Percentiles rank a stretch among this genome's conserved stretches.
Conservation (phyloP, 345 rosid genomes). For the Populus pruinosa region DNA sequence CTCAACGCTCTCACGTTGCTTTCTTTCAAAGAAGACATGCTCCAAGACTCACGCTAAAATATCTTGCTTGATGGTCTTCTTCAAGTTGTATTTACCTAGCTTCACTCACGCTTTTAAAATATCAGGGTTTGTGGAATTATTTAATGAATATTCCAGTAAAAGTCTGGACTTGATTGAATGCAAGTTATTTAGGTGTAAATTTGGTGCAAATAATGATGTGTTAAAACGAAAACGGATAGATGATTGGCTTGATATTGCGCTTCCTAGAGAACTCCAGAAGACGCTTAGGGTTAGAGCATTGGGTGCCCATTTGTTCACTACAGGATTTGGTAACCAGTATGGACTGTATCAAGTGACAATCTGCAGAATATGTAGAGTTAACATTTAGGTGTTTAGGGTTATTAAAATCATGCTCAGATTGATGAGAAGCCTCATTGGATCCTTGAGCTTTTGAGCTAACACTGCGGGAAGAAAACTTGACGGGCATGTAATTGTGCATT, state of each 20-base stretch:
- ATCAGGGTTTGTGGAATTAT: background rate
- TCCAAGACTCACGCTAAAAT: constrained; percentile 86
- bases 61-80: constrained; percentile 94
- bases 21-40: constrained; percentile 89
- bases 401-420: background rate
- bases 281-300: constrained; percentile 60
- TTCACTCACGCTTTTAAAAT: background rate
- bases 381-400: background rate
- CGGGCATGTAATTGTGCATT: background rate
- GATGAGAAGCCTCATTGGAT: constrained; percentile 2
- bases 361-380: background rate
- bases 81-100: constrained; percentile 57
- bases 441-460: background rate
- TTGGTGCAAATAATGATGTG: background rate
- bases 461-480: background rate
- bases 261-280: constrained; percentile 62
- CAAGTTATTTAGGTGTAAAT: background rate
- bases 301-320: constrained; percentile 58
- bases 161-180: background rate
- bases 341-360: background rate
- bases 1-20: constrained; percentile 85
- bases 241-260: constrained; percentile 87
- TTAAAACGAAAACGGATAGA: constrained; percentile 58
- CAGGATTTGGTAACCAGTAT: constrained; percentile 78
- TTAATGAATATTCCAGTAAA: too few species aligned